Evolutionary conservation across 352 stramenopile genomes (phyloP).

Genomic region (Phytophthora pluvialis): DNA sequence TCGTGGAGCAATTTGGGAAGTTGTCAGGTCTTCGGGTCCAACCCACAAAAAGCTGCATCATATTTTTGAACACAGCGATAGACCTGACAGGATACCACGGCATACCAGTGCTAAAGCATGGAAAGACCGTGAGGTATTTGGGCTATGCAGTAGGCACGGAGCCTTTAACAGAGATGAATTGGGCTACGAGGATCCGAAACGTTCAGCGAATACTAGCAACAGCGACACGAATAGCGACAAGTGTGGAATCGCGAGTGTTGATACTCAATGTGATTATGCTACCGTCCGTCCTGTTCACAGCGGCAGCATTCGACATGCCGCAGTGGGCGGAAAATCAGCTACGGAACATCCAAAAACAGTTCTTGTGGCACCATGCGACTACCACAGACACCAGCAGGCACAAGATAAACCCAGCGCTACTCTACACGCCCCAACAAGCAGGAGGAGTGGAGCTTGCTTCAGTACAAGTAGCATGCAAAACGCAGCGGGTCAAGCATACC

Average conservation of each 20-base stretch:
- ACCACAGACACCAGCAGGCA: not conserved
- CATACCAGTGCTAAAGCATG: too few species aligned
- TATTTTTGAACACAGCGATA: not conserved
- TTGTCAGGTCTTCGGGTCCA: not conserved
- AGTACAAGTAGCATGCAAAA: too few species aligned
- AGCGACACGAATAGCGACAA: too few species aligned
- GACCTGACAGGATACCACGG: too few species aligned
- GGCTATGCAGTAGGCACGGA: too few species aligned
- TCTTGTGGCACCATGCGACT: not conserved
- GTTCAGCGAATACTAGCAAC: too few species aligned
- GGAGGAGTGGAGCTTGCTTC: not conserved
- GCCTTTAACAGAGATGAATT: too few species aligned
- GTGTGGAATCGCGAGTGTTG: too few species aligned
- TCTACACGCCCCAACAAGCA: not conserved
- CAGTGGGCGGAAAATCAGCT: not conserved
- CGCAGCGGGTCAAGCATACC: too few species aligned
- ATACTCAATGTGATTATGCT: conserved; percentile 4
- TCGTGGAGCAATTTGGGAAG: not conserved
- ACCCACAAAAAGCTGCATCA: not conserved
- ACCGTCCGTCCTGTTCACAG: conserved; percentile 2
- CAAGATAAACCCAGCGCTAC: conserved; percentile 8
- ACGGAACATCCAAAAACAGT: conserved; percentile 2
- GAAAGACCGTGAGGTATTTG: too few species aligned
- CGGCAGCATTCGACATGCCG: conserved; percentile 1
- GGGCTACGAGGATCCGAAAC: too few species aligned